These are phyloP conservation scores for Galerina sulciceps DNA, from an alignment of 768 basidiomycete genomes.

Conservation along the genomic window DNA sequence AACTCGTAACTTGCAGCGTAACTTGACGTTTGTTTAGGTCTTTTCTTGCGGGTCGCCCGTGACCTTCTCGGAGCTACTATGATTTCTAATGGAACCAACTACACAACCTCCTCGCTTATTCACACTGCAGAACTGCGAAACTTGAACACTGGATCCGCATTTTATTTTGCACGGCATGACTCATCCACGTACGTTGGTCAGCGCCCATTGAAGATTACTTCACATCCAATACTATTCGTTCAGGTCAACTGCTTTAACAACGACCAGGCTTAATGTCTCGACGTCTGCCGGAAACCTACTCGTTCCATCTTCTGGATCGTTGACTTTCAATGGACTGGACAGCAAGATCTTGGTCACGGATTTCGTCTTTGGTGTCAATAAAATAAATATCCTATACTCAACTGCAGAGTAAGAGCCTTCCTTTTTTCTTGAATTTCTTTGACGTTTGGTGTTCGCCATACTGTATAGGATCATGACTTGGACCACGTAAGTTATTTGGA, in stretches of 20 bases:
- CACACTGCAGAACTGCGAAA: slow-evolving; percentile 53
- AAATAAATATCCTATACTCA: slow-evolving; percentile 44
- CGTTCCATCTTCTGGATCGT: slow-evolving; percentile 40
- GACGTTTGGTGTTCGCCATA: background rate
- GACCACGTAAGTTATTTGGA: slow-evolving; percentile 45
- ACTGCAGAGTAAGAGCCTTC: slow-evolving; percentile 46
- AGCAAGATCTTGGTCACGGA: slow-evolving; percentile 54
- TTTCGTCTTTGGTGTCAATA: slow-evolving; percentile 44
- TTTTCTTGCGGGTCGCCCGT: slow-evolving; percentile 55
- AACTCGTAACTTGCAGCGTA: too few species aligned
- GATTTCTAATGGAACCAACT: slow-evolving; percentile 52
- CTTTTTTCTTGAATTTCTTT: background rate
- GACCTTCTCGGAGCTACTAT: slow-evolving; percentile 47
- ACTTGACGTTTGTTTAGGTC: too few species aligned
- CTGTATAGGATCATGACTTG: slow-evolving; percentile 53
- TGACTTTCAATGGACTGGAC: slow-evolving; percentile 52
- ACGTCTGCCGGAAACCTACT: slow-evolving; percentile 43
- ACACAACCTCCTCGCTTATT: slow-evolving; percentile 45
- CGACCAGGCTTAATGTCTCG: slow-evolving; percentile 44
- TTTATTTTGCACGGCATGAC: slow-evolving; percentile 55
- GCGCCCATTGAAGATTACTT: background rate
- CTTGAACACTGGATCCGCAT: slow-evolving; percentile 43
- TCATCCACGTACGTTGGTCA: slow-evolving; percentile 39
- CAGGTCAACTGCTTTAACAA: slow-evolving; percentile 49
- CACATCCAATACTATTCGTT: background rate